These are phyloP conservation scores for Yamadazyma jaroonii DNA, from an alignment of 1,139 yeast species.

Conservation along the genomic window DNA sequence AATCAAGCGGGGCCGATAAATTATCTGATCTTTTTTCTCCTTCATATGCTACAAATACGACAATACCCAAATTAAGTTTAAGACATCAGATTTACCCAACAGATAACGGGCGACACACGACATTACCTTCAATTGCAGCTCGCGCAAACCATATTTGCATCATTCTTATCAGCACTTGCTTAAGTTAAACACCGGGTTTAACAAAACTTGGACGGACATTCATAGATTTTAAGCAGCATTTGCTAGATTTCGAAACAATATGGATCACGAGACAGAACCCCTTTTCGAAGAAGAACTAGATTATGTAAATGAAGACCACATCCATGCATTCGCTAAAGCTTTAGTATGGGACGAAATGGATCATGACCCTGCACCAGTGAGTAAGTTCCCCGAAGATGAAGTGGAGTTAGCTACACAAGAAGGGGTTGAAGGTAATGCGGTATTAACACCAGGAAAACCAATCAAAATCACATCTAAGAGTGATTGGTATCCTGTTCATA, in stretches of 20 bases:
- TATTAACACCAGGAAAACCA: constrained; percentile 6
- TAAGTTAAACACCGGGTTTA: too few relatives aligned
- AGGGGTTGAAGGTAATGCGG: background rate
- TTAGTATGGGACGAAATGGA: constrained; percentile 37
- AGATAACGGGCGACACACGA: too few relatives aligned
- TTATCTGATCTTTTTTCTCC: too few relatives aligned
- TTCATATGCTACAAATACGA: too few relatives aligned
- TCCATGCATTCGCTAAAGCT: constrained; percentile 41
- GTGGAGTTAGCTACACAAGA: constrained; percentile 4
- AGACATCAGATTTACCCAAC: too few relatives aligned
- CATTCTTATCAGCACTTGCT: background rate
- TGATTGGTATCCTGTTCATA: constrained; percentile 64
- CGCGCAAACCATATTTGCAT: background rate
- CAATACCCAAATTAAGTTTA: too few relatives aligned
- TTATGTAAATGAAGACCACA: constrained; percentile 36
- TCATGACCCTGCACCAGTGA: constrained; percentile 7
- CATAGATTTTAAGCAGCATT: background rate
- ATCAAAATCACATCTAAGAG: constrained; percentile 53
- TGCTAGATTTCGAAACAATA: background rate
- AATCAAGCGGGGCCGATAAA: too few relatives aligned
- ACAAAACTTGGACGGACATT: too few relatives aligned
- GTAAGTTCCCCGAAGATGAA: background rate
- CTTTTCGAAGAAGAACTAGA: constrained; percentile 14
- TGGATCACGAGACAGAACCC: background rate
- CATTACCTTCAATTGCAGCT: background rate